phyloP scores from a whole-genome alignment of 768 basidiomycete species.

The Xerocomus spinulosus region DNA sequence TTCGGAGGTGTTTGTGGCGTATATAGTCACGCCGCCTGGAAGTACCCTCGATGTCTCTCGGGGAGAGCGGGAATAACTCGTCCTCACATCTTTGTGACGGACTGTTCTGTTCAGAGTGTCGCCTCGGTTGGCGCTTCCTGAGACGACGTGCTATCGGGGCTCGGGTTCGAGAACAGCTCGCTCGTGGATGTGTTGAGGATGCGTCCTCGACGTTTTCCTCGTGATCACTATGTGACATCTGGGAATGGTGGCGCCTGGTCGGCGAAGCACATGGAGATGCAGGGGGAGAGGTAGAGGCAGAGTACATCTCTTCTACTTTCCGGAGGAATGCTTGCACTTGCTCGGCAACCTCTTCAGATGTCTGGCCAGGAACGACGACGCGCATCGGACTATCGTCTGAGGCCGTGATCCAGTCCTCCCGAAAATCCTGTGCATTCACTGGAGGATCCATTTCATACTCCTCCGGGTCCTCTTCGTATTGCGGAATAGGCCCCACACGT shows the following conservation, averaged over 20 bases:
- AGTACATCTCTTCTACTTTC: slow-evolving; percentile 16
- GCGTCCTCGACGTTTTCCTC: neutral
- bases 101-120: neutral
- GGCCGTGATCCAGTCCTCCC: slow-evolving; percentile 33
- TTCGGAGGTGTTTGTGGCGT: slow-evolving; percentile 27
- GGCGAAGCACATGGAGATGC: slow-evolving; percentile 1
- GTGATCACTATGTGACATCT: neutral
- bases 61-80: slow-evolving; percentile 16
- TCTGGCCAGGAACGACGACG: slow-evolving; percentile 37
- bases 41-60: slow-evolving; percentile 23
- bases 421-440: slow-evolving; percentile 31
- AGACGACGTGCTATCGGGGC: slow-evolving; percentile 1
- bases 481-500: slow-evolving; percentile 28
- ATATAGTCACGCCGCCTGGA: slow-evolving; percentile 25
- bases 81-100: slow-evolving; percentile 17
- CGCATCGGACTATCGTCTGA: slow-evolving; percentile 33
- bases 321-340: slow-evolving; percentile 20
- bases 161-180: slow-evolving; percentile 1
- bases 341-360: slow-evolving; percentile 17
- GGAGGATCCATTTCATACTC: slow-evolving; percentile 33
- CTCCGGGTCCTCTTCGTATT: slow-evolving; percentile 27
- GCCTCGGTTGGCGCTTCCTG: slow-evolving; percentile 9
- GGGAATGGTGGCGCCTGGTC: neutral
- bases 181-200: neutral
- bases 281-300: neutral